Evolutionary conservation across 176 grass and related monocot genomes (phyloP), one percentile per base, ranked within the genome.

Genomic region (Zoysia japonica): DNA sequence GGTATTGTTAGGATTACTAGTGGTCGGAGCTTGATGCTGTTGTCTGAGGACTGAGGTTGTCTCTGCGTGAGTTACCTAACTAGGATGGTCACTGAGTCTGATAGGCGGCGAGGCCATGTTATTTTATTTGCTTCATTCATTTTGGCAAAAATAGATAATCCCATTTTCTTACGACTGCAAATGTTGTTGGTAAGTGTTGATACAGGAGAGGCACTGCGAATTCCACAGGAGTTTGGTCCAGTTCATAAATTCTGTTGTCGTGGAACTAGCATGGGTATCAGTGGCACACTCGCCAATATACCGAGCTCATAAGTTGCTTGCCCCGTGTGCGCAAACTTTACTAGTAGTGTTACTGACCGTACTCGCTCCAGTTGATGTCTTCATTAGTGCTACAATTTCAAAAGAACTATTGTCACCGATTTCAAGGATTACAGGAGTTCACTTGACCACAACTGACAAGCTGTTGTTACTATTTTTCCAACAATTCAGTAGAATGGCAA

Each of bases 381-480:
- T 28, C 28, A 28, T 28, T 28, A 28, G 28, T 28, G 28, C 28
- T 28, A 28, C 28, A 28, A 28, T 28, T 28, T 28, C 28, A 28
- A 28, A 28, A 28, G 28, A 28, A 28, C 28, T 28, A 28, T 28
- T 28, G 28, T 28, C 28, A 28, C 28, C 28, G 28, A 28, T 28
- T 28, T 28, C 28, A 28, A 28, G 28, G 28, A 28, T 28, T 28
- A 28, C 28, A 28, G 28, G 54, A 75, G 14, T 56, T 63, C 48
- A 28, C 62, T 11, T 57, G 76, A 60, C 87, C 71, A 37, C 11
- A 4, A 57, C 48, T 77, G 11, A 67, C 43, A 72, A 72, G 13
- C 11, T 71, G 36, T 11, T 51, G 17, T 44, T 61, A 51, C 28
- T 28, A 28, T 28, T 61, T 39, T 9, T 19, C 7, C 19, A 70